Evolutionary conservation across 768 basidiomycete genomes (phyloP), one percentile per base, ranked within the genome.

Genomic region (Favolaschia claudopus): DNA sequence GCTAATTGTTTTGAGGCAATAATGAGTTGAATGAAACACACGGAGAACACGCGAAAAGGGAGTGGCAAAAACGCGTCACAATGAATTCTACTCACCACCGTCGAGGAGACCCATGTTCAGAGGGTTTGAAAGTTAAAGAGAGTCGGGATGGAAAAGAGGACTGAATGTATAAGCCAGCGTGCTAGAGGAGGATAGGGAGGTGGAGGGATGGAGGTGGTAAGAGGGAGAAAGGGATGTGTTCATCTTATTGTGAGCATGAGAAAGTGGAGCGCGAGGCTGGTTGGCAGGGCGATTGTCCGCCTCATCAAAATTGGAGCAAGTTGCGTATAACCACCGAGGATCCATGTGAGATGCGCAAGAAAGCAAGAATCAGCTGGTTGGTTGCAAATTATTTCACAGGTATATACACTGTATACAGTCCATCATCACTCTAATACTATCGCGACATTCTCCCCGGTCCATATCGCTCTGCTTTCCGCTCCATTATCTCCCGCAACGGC

Each of bases 401-500:
- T n/a, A n/a, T n/a, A n/a, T n/a, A n/a, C n/a, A n/a, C n/a, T n/a
- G n/a, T n/a, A n/a, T n/a, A n/a, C n/a, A n/a, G n/a, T n/a, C n/a
- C n/a, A n/a, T n/a, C n/a, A n/a, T n/a, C n/a, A n/a, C n/a, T n/a
- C n/a, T n/a, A n/a, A n/a, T n/a, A n/a, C n/a, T n/a, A n/a, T n/a
- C 76, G 77, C 63, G 73, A 72, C 24, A 74, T 55, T 46, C 72
- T 54, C 68, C 56, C 67, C 52, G 71, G 59, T 3, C 82, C 82
- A 71, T 93, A 93, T 45, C 79, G 82, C 69, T 91, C 89, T 20
- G 92, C 89, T 68, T 89, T 86, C 65, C 93, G 85, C 70, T 94
- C 93, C 93, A 96, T 94, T 70, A 95, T 89, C 73, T 96, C 95
- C 59, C 92, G 87, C 63, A 96, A 78, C 20, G 95, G 95, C 5